phyloP scores from a whole-genome alignment of 2,329 filamentous ascomycete species.

The Chaetomium strumarium region DNA sequence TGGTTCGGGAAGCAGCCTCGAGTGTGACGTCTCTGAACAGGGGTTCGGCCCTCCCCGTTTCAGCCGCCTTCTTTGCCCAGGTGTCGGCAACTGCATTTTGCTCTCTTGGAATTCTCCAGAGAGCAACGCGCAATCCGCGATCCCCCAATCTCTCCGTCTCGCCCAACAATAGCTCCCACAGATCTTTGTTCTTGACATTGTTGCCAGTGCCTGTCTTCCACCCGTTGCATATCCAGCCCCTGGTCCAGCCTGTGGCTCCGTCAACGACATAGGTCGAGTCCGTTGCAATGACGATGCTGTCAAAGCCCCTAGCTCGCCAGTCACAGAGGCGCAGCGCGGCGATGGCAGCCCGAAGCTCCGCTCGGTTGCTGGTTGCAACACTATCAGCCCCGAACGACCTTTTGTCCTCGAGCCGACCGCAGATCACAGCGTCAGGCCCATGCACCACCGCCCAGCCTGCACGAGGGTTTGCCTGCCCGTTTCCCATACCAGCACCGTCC shows the following conservation, averaged over 20 bases:
- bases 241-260: constrained; percentile 32
- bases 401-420: constrained; percentile 36
- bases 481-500: constrained; percentile 7
- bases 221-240: neutral
- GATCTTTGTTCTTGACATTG: constrained; percentile 43
- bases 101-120: constrained; percentile 2
- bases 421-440: neutral
- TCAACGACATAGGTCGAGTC: constrained; percentile 46
- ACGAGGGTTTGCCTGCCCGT: neutral
- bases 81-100: neutral
- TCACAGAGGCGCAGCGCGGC: constrained; percentile 39
- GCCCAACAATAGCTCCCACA: constrained; percentile 43
- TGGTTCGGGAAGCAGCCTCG: neutral
- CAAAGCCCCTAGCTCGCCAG: constrained; percentile 37
- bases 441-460: constrained; percentile 8
- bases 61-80: neutral
- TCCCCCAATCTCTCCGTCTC: constrained; percentile 1
- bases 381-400: constrained; percentile 35
- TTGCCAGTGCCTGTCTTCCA: constrained; percentile 26
- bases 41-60: neutral
- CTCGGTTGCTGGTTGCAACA: constrained; percentile 29
- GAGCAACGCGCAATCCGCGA: neutral
- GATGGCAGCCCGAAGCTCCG: constrained; percentile 48
- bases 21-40: neutral
- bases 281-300: constrained; percentile 44